Evolutionary conservation across 2,329 filamentous ascomycete species (phyloP).

Genomic region (Microsporum canis): DNA sequence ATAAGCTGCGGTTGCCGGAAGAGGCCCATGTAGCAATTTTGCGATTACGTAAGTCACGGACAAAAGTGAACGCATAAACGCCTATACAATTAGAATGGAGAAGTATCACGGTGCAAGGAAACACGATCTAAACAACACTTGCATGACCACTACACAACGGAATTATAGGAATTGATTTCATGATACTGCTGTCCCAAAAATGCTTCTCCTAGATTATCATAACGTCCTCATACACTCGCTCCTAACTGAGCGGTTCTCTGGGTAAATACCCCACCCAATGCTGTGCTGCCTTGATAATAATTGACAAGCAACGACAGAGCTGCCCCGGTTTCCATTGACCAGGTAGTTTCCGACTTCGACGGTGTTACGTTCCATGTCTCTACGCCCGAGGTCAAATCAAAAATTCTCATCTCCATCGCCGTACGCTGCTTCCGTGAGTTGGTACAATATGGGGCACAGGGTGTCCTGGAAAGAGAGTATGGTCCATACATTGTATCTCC

Average conservation of each 20-base stretch:
- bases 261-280: conserved; percentile 41
- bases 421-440: conserved; percentile 93
- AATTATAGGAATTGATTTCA: neutral
- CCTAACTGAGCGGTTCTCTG: conserved; percentile 85
- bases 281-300: conserved; percentile 20
- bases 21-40: neutral
- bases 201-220: conserved; percentile 97
- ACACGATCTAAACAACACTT: neutral
- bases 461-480: conserved; percentile 89
- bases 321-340: conserved; percentile 79
- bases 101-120: neutral
- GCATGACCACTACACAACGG: neutral
- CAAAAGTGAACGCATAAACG: neutral
- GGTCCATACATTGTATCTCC: conserved; percentile 77
- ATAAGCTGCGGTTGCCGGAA: neutral
- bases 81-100: neutral
- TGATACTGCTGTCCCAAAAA: conserved; percentile 23
- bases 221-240: conserved; percentile 96
- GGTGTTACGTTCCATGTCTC: conserved; percentile 98
- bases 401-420: conserved; percentile 87
- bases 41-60: neutral
- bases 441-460: conserved; percentile 81
- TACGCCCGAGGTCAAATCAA: conserved; percentile 83
- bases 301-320: conserved; percentile 48
- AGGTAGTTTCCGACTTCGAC: conserved; percentile 98